Base-by-base conservation (phyloP, 192 early-diverging fungal genomes). In the Piromyces sp. region DNA sequence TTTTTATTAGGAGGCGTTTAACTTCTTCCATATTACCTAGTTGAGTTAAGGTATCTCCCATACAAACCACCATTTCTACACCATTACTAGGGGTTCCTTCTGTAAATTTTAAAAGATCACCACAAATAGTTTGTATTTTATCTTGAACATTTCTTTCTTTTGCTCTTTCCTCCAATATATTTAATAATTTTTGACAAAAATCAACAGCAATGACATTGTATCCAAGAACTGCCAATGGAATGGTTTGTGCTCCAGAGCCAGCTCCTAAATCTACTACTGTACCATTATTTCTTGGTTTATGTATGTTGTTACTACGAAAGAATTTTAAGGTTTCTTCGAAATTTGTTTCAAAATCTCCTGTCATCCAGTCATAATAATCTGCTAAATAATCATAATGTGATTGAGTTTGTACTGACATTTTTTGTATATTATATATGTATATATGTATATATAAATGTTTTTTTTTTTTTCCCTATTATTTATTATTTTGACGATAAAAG, bases 21-120 rank as follows among this genome's bases (percentile, higher is more conserved):
- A 85, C 84, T 36, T 85, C 84, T 19, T 81, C 80, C 28, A 87
- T 81, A 29, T 81, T 79, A 0, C 83, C 84, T 14, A 85, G 79
- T 79, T 87, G 86, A 16, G 86, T 84, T 26, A 83, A 80, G 33
- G 86, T 80, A 80, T 87, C 86, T 5, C 86, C 86, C 86, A 87
- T 87, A 80, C 86, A 87, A 33, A 87, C 82, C 22, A 87, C 33
- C 36, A 84, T 51, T 28, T 36, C 85, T 28, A 80, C 82, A n/a
- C 82, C 79, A 30, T 80, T 79, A 1, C 80, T 82, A 7, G 31
- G 29, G 13, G 82, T 80, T 14, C 68, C 26, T n/a, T 30, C 38
- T 30, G 80, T 82, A 42, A 85, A 86, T 28, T 78, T 58, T 14
- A 86, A 82, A 78, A 86, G 29, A 79, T 86, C 86, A 37, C 82